Evolutionary conservation across 2,329 filamentous ascomycete genomes (phyloP), one percentile per base, ranked within the genome.

Genomic region (Sarocladiaceae sp.): DNA sequence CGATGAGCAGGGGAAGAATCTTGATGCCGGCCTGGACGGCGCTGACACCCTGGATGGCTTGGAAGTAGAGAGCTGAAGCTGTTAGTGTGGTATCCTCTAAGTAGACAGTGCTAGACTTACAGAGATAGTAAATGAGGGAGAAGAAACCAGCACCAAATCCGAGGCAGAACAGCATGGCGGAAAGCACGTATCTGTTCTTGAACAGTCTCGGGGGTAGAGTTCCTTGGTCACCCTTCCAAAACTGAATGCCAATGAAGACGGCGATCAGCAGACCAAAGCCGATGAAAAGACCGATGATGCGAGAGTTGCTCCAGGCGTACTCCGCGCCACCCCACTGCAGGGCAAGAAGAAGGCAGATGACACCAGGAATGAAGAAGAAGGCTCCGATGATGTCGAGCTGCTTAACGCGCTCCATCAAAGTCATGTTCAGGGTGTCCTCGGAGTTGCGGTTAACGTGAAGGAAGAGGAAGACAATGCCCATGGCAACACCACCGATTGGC

Each of bases 271-370:
- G 61, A 1, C 62, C 76, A n/a, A 71, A 72, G 3, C 76, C 74
- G 8, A 74, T 67, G 51, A 83, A 74, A 18, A 82, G 65, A 1
- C 75, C 77, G 33, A 82, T 75, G 48, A 81, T 69, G 22, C 64
- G 67, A 12, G 71, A 63, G 63, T 68, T 71, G 53, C 62, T 67
- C 80, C 79, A 84, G 3, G 78, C 49, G 52, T 77, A 75, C 22
- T 73, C 62, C 35, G 72, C 66, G 8, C 80, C 80, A 13, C 79
- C 80, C 74, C 77, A 83, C 58, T 83, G 75, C 33, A 83, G 66
- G 7, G 78, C 79, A 3, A 84, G 69, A 8, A 83, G 65, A 12
- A 82, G 67, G 57, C 73, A 77, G 55, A 82, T 62, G 42, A 82
- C 70, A 33, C 73, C 71, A 1, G 79, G 76, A 25, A 80, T 69